Evolutionary conservation across 495 filamentous ascomycete species (phyloP), one percentile per base, ranked within the genome.

Genomic region (Podospora bellae-mahoneyi): DNA sequence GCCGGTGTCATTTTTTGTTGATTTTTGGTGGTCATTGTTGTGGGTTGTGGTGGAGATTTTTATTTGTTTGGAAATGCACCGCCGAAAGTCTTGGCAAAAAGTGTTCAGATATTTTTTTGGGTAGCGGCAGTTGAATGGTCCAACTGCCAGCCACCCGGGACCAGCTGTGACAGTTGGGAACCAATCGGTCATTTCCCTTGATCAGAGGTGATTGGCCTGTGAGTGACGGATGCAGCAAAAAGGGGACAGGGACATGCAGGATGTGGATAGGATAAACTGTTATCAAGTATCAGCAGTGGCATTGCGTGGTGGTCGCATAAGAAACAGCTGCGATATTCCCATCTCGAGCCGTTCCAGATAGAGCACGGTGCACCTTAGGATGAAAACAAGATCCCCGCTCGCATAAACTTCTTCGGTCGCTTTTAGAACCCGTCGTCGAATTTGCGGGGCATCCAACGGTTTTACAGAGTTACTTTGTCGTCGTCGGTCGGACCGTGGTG

Each of bases 331-430:
- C 23, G 16, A 28, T 28, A 9, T 61, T 58, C 56, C 56, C 56
- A 58, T 48, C 39, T 48, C 39, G 39, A 58, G 23, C 59, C 20
- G 28, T 28, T 61, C 27, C 16, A 32, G 9, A 61, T 28, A 32
- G 28, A 61, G 16, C 59, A 18, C 23, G 23, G 30, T 5, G 34
- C 9, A 20, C 32, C 61, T 10, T 18, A 18, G 19, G 18, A 4
- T 44, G n/a, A 39, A 3, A 19, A 28, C 15, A 23, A n/a, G 3
- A 28, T 63, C 61, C 61, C 32, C 19, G 61, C 32, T 63, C 32
- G 61, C 61, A 63, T 63, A n/a, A 63, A 63, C 30, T 63, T 63
- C 34, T 5, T 20, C 10, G 61, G 34, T 48, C 20, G 18, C 59
- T 61, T 61, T 61, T 48, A 18, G 59, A 27, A 61, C 27, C 34